Base-by-base conservation (phyloP, 305 asterid genomes). In the Fraxinus angustifolia region DNA sequence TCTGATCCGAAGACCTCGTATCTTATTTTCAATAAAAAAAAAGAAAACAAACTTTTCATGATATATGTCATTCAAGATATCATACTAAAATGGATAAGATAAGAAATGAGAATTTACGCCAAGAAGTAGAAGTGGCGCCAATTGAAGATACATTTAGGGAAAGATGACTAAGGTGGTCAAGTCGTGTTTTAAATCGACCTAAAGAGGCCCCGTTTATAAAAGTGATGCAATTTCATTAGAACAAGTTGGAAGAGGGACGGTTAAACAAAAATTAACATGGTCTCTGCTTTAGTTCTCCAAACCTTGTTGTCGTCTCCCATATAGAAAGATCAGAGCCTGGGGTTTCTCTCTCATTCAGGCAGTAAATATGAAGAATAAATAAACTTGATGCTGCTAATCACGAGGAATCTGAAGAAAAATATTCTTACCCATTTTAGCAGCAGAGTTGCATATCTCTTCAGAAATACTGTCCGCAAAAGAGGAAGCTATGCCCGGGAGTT, bases 401-500 rank as follows among this genome's bases (percentile, higher is more conserved):
- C 7, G 11, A 3, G 45, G 75, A 82, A 67, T 14, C 42, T n/a
- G n/a, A 75, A 86, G n/a, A 42, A 8, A 76, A 58, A 78, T 14
- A 11, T 17, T 80, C 91, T 90, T 90, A 96, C 99, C 99, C 98
- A 96, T 92, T 90, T 93, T 92, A 84, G 98, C 98, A 80, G 99
- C 93, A 84, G 97, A 96, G 83, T 90, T 94, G 92, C 99, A 96
- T 45, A 94, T 96, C 88, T 96, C 99, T 87, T 96, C 99, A 1
- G 97, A 96, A 79, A 96, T 96, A 68, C 96, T 84, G 86, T 93
- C 98, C 0, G 93, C 75, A 83, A 83, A 94, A 73, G 99, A 94
- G 68, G 98, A 92, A 48, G 99, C 96, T 75, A 96, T 89, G 62
- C 91, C 92, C 34, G 93, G 91, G 78, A 96, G 93, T 53, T 92